A percentile compares a stretch with the other conserved stretches of the same genome.
These are phyloP conservation scores for Syzygium aromaticum DNA, from an alignment of 345 rosid genomes.

Conservation along the genomic window DNA sequence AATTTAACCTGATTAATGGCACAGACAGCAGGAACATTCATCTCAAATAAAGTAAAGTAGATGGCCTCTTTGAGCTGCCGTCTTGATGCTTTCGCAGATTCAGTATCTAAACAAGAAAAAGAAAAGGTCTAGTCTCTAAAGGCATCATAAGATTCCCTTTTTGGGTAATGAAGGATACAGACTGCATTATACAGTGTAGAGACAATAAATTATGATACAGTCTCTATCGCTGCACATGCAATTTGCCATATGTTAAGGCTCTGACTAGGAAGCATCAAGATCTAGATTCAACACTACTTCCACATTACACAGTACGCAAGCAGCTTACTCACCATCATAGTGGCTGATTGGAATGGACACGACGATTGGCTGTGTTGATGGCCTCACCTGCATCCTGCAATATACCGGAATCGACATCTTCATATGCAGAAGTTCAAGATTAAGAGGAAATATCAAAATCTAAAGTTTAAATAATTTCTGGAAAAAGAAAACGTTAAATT, in stretches of 20 bases:
- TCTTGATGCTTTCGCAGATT: constrained; percentile 88
- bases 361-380: constrained; percentile 60
- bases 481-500: neutral
- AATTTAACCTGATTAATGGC: constrained; percentile 69
- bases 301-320: neutral
- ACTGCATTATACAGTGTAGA: neutral
- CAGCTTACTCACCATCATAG: constrained; percentile 60
- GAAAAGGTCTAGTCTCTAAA: neutral
- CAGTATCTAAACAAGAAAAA: constrained; percentile 47
- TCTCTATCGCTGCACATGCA: neutral
- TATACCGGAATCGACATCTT: neutral
- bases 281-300: neutral
- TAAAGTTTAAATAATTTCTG: neutral
- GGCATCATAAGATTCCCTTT: neutral
- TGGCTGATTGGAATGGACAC: constrained; percentile 84
- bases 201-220: neutral
- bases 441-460: neutral
- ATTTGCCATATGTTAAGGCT: neutral
- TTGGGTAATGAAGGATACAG: neutral
- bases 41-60: constrained; percentile 61
- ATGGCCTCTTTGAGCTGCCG: constrained; percentile 80
- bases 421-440: neutral
- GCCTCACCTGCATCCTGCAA: constrained; percentile 81
- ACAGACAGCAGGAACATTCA: constrained; percentile 91
- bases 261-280: neutral